Base-by-base conservation (phyloP, 2,329 filamentous ascomycete genomes). In the Akanthomyces dipterigenus region DNA sequence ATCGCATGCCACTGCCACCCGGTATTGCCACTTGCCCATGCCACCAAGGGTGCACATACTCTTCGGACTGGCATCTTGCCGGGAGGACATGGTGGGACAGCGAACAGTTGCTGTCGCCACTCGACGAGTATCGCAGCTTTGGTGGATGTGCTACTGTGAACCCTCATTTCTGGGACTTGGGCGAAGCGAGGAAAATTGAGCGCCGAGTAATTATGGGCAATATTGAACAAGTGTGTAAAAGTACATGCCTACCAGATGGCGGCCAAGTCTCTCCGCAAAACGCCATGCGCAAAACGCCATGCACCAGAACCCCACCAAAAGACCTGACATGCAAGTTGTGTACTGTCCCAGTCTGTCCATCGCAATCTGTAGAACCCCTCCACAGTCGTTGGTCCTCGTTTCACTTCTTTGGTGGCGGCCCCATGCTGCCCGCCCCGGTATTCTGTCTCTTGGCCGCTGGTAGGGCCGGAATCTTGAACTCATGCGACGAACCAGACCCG, bases 401-500 rank as follows among this genome's bases (percentile, higher is more conserved):
- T 60, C 38, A 60, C 45, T 51, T 62, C 28, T 62, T 51, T 53
- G 60, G 55, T 12, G 61, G 61, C 24, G 61, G 61, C 12, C 43
- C 55, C 61, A 60, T 82, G 71, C 87, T 88, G 46, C 79, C 78
- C 55, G 79, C 77, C 1, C 85, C 86, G 1, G 82, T 87, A 70
- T 90, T 84, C 28, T 87, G 77, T 74, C 86, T 92, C 79, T 97
- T 97, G 59, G 77, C 82, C 28, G 84, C 77, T 18, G 91, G 91
- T 66, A 93, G 71, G 2, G 82, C 82, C 18, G 93, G 92, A 43
- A 96, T 88, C 75, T 93, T 96, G 82, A 97, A 96, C 1, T 85
- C 85, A 55, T 81, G 70, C 55, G 65, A 65, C 64, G 53, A 64
- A 67, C 66, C 67, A 20, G 64, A 68, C 3, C 59, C 51, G 6